Percentiles rank a stretch among this genome's conserved stretches.
phyloP scores from a whole-genome alignment of 352 stramenopile species.

The Phytophthora ramorum region DNA sequence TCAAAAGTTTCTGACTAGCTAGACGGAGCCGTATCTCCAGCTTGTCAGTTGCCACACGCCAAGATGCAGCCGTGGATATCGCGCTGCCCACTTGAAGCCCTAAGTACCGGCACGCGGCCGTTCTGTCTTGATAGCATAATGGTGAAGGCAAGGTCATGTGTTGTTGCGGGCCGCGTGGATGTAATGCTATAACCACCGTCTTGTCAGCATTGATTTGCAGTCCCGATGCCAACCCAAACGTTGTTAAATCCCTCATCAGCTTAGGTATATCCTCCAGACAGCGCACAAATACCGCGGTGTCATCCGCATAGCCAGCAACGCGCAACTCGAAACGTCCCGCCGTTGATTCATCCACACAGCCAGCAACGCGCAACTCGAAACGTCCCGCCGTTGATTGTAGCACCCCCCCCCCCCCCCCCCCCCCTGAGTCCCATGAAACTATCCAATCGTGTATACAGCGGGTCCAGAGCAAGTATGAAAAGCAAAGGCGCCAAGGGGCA shows the following conservation, averaged over 20 bases:
- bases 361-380: background rate
- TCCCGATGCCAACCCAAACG: background rate
- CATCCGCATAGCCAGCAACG: background rate
- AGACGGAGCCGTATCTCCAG: background rate
- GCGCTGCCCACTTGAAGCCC: background rate
- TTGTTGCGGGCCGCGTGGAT: too few relatives aligned
- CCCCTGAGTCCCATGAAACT: background rate
- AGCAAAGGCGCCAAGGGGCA: constrained; percentile 2
- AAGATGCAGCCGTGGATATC: background rate
- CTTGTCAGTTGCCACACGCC: background rate
- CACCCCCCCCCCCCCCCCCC: background rate
- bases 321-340: background rate
- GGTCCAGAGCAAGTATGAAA: background rate
- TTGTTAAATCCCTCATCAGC: background rate
- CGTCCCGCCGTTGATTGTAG: too few relatives aligned
- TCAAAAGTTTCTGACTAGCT: background rate
- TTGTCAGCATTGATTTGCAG: background rate
- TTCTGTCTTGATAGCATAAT: background rate
- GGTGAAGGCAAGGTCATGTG: background rate
- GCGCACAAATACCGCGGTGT: background rate
- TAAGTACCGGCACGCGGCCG: background rate
- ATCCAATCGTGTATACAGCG: background rate
- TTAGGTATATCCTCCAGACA: background rate
- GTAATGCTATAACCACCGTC: background rate
- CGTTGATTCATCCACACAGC: background rate